These are phyloP conservation scores for Cicer chorassanicum DNA, from an alignment of 306 rosid species.

Conservation along the genomic window DNA sequence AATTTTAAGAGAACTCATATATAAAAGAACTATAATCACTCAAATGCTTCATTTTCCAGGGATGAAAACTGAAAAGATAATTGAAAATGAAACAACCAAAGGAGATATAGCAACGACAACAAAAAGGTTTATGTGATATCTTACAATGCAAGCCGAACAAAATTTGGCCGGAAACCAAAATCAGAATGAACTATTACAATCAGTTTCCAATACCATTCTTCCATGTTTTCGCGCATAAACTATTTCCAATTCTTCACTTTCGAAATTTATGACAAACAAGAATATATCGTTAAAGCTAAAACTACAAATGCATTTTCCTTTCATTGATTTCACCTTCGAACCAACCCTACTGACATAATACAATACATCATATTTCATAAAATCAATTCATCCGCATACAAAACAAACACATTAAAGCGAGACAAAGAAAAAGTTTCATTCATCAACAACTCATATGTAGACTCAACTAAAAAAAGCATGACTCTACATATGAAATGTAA, in stretches of 20 bases:
- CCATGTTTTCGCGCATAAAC: background rate
- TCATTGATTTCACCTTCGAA: slow-evolving; percentile 39
- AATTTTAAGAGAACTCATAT: too few species aligned
- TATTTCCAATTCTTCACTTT: background rate
- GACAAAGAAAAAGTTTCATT: slow-evolving; percentile 27
- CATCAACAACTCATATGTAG: background rate
- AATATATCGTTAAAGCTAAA: background rate
- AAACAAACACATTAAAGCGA: slow-evolving; percentile 16
- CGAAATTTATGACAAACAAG: background rate
- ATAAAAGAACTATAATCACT: too few species aligned
- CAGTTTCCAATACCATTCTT: background rate
- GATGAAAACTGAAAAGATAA: too few species aligned
- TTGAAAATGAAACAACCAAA: too few species aligned
- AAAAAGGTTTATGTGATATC: background rate
- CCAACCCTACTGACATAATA: slow-evolving; percentile 21
- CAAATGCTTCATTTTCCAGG: too few species aligned
- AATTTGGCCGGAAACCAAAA: slow-evolving; percentile 2
- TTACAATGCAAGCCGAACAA: slow-evolving; percentile 18
- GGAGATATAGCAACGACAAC: background rate
- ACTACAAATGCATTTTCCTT: slow-evolving; percentile 6
- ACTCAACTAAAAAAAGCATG: slow-evolving; percentile 16
- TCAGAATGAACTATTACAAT: slow-evolving; percentile 3
- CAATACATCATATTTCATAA: slow-evolving; percentile 3
- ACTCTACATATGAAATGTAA: slow-evolving; percentile 30
- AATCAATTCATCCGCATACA: slow-evolving; percentile 25